These are phyloP conservation scores for Catharanthus roseus DNA, from an alignment of 257 asterid genomes.

Conservation along the genomic window DNA sequence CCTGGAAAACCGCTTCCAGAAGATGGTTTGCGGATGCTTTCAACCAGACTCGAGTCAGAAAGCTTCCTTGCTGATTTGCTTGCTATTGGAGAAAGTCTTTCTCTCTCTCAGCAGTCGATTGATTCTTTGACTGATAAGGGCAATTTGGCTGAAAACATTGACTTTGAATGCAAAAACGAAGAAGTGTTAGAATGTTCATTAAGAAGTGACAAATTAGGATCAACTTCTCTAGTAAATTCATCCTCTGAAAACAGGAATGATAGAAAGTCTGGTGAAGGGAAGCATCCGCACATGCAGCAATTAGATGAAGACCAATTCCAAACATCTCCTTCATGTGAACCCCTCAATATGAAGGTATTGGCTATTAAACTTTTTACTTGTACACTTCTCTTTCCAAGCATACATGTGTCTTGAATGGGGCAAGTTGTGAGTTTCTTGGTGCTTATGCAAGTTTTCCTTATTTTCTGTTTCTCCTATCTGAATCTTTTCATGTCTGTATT, in stretches of 20 bases:
- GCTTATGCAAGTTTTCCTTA: background rate
- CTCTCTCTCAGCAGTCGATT: constrained; percentile 35
- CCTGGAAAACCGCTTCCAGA: constrained; percentile 61
- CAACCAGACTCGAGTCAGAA: constrained; percentile 50
- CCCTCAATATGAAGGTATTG: constrained; percentile 56
- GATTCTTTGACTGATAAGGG: constrained; percentile 30
- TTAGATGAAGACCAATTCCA: constrained; percentile 33
- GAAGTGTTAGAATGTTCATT: constrained; percentile 31
- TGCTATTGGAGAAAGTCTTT: constrained; percentile 27
- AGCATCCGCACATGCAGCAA: constrained; percentile 20
- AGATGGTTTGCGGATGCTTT: constrained; percentile 65
- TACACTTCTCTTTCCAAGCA: background rate
- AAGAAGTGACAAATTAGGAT: constrained; percentile 30
- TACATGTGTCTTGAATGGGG: background rate
- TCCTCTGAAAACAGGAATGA: constrained; percentile 32
- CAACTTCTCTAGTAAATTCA: constrained; percentile 29
- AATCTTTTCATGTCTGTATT: background rate
- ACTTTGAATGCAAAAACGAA: constrained; percentile 27
- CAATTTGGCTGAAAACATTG: constrained; percentile 28
- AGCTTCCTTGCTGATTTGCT: constrained; percentile 35
- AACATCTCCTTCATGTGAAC: constrained; percentile 24
- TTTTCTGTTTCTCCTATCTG: background rate
- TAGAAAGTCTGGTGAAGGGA: constrained; percentile 31
- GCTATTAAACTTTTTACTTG: background rate
- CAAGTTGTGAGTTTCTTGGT: background rate